Evolutionary conservation across 441 rosid genomes (phyloP).

Genomic region (Viola pubescens): DNA sequence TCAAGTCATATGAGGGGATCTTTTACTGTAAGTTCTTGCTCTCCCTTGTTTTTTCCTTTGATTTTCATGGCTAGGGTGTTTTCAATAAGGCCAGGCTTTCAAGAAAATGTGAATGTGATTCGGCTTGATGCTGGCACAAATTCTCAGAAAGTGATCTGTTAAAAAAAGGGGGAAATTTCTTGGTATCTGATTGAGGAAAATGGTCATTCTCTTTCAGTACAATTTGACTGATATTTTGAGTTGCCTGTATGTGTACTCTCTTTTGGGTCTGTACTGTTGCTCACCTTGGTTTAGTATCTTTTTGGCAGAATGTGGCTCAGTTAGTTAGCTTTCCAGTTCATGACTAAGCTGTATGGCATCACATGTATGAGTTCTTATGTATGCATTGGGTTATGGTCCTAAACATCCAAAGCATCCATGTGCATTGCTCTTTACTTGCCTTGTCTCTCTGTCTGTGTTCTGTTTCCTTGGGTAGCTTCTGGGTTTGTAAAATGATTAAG

Average conservation of each 20-base stretch:
- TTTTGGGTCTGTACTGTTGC: constrained; percentile 7
- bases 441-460: constrained; percentile 4
- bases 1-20: constrained; percentile 77
- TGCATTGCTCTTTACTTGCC: constrained; percentile 9
- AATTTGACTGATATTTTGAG: neutral
- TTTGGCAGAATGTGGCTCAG: constrained; percentile 27
- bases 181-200: too few species aligned
- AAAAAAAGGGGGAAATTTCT: too few species aligned
- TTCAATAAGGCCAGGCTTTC: neutral
- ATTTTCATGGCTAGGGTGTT: neutral
- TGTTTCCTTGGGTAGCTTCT: constrained; percentile 3
- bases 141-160: too few species aligned
- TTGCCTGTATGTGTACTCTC: neutral
- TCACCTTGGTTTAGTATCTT: constrained; percentile 16
- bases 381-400: constrained; percentile 13
- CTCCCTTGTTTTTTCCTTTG: neutral
- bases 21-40: constrained; percentile 50
- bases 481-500: constrained; percentile 6
- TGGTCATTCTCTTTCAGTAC: too few species aligned
- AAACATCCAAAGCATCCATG: neutral
- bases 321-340: constrained; percentile 14
- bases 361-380: constrained; percentile 16
- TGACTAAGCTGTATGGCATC: constrained; percentile 14
- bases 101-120: constrained; percentile 8
- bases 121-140: constrained; percentile 13